These are phyloP conservation scores for Cryptococcus sp. DNA, from an alignment of 1,284 basidiomycete species.

Conservation along the genomic window DNA sequence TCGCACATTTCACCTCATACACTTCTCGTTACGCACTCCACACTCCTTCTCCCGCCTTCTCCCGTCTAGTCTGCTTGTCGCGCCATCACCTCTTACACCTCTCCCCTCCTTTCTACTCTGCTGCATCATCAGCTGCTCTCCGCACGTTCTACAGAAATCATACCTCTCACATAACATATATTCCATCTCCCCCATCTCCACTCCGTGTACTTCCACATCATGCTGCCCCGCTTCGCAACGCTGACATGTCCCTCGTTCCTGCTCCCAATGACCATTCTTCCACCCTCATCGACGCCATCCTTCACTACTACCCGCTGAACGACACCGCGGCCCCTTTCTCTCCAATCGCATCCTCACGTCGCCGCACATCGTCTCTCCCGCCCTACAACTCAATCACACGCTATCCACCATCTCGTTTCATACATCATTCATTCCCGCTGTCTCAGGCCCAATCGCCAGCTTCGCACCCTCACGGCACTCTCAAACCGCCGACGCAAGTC, in stretches of 20 bases:
- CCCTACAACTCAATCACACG: not conserved
- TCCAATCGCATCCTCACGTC: not conserved
- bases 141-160: not conserved
- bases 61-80: not conserved
- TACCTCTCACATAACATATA: not conserved
- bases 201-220: not conserved
- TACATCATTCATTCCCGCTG: not conserved
- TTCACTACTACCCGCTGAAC: conserved; percentile 25
- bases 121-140: not conserved
- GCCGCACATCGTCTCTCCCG: not conserved
- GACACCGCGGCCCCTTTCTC: conserved; percentile 1
- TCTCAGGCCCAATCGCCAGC: too few relatives aligned
- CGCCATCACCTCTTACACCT: not conserved
- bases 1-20: too few relatives aligned
- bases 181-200: not conserved
- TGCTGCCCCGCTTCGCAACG: not conserved
- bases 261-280: conserved; percentile 3
- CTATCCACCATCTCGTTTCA: not conserved
- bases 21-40: too few relatives aligned
- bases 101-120: not conserved
- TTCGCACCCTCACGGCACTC: not conserved
- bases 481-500: conserved; percentile 5
- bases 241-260: conserved; percentile 10
- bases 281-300: conserved; percentile 24
- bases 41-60: not conserved